phyloP scores from a whole-genome alignment of 2,329 filamentous ascomycete genomes.

The Diplodia mutila region DNA sequence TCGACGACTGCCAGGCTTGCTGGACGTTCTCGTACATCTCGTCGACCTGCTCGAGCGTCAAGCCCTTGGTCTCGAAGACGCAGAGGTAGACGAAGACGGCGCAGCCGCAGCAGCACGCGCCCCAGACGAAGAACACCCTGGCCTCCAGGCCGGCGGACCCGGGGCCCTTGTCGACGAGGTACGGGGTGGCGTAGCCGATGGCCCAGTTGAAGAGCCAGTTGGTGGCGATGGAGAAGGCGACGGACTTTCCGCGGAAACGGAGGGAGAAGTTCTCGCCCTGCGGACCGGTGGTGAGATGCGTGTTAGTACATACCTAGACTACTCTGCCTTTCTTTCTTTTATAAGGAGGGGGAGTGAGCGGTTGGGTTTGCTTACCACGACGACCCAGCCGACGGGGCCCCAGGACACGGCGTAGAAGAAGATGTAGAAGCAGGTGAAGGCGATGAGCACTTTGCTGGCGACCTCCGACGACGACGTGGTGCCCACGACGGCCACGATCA shows the following conservation, averaged over 20 bases:
- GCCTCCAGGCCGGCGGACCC: constrained; percentile 67
- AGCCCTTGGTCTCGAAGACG: constrained; percentile 85
- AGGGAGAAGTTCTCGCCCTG: constrained; percentile 90
- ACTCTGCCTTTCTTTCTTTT: too few relatives aligned
- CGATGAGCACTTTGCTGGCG: constrained; percentile 59
- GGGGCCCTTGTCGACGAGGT: constrained; percentile 73
- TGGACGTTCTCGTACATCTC: too few relatives aligned
- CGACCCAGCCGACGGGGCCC: constrained; percentile 72
- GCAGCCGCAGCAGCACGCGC: constrained; percentile 56
- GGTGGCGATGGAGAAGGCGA: constrained; percentile 81
- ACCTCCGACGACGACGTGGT: not conserved
- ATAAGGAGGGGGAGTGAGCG: too few relatives aligned
- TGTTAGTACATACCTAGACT: too few relatives aligned
- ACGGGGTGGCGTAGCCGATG: constrained; percentile 68
- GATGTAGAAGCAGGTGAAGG: constrained; percentile 90
- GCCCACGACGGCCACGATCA: too few relatives aligned
- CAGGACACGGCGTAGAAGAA: constrained; percentile 90
- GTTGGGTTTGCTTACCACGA: too few relatives aligned
- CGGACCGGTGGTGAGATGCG: too few relatives aligned
- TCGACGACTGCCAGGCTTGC: too few relatives aligned
- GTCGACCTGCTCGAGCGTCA: constrained; percentile 82
- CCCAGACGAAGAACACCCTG: constrained; percentile 63
- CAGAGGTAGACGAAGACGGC: constrained; percentile 70
- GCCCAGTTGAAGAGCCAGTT: constrained; percentile 83
- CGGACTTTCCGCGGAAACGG: constrained; percentile 83